Percentiles rank a stretch among this genome's conserved stretches.
These are phyloP conservation scores for Aegilops tauschii DNA, from an alignment of 176 grass and related monocot species.

Conservation along the genomic window DNA sequence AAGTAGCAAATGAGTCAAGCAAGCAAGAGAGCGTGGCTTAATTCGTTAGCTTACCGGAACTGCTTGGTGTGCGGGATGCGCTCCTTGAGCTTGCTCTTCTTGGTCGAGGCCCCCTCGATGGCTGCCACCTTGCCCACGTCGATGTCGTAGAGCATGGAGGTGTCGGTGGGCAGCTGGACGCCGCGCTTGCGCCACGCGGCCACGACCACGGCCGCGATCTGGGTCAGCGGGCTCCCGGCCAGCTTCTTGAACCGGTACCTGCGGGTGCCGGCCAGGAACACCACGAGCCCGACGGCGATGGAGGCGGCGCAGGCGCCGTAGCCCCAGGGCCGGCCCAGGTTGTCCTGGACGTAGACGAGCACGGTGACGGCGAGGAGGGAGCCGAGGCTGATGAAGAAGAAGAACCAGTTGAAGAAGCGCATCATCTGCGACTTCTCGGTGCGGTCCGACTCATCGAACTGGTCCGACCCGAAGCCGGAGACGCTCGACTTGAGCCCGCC, in stretches of 20 bases:
- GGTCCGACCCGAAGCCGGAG: conserved; percentile 91
- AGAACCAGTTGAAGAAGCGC: conserved; percentile 97
- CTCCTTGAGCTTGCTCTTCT: conserved; percentile 72
- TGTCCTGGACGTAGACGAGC: conserved; percentile 91
- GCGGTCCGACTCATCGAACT: conserved; percentile 68
- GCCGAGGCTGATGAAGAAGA: conserved; percentile 95
- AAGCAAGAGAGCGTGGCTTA: background rate
- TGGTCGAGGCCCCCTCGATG: conserved; percentile 25
- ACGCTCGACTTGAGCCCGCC: conserved; percentile 89
- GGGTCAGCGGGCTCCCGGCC: conserved; percentile 69
- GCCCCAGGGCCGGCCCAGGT: conserved; percentile 59
- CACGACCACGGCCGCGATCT: conserved; percentile 64
- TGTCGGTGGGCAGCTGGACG: conserved; percentile 46
- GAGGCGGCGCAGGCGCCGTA: conserved; percentile 66
- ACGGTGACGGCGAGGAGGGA: conserved; percentile 83
- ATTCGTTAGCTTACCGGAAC: conserved; percentile 46
- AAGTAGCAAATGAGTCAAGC: background rate
- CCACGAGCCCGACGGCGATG: conserved; percentile 50
- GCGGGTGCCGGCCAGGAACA: conserved; percentile 67
- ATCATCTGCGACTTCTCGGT: conserved; percentile 72
- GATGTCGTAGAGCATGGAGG: conserved; percentile 50
- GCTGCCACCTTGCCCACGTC: conserved; percentile 29
- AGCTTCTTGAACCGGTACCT: conserved; percentile 88
- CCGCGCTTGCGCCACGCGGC: conserved; percentile 72
- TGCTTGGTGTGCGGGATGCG: conserved; percentile 76